Evolutionary conservation across 2,329 filamentous ascomycete genomes (phyloP), one percentile per base, ranked within the genome.

Genomic region (Claviceps cyperi): DNA sequence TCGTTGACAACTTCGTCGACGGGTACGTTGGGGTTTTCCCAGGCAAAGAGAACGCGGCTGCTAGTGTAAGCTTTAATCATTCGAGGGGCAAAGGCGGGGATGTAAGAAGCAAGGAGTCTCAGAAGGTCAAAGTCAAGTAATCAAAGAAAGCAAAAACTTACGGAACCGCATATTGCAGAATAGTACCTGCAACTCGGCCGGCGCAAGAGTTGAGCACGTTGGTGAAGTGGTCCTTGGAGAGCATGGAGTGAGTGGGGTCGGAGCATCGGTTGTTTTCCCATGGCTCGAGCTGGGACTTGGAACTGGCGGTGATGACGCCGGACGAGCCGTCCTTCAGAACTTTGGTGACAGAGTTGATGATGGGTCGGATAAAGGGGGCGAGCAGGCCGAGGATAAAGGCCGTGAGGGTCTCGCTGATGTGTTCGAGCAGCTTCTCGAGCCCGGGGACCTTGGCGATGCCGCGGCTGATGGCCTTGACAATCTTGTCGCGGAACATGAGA

Each of bases 371-470:
- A 65, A 94, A 97, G 0, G 92, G 92, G 0, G 92, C 87, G 17
- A 98, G 75, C 1, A 98, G 77, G 5, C 89, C 90, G 54, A 98
- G 77, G 47, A 98, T 80, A 63, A 97, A 97, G 6, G 95, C 76
- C 0, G 91, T 95, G 40, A 98, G 73, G 1, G 86, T 91, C 69
- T 98, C 92, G 50, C 85, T 87, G 59, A 98, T 94, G 59, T 88
- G 91, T 55, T 97, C 91, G 21, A 97, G 80, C n/a, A 96, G 72
- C 53, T 83, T 76, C 67, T 95, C 88, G 4, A 98, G 74, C 0
- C 91, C 91, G 0, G 92, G 92, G 39, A 98, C 84, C 70, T 94
- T 96, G 59, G 89, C 81, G 56, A 97, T 88, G 48, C 89, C 84
- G 39, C 80, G 78, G 60, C 81, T 88, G 65, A 98, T 89, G 40